Conservation (phyloP, 768 basidiomycete genomes). For the Russula lepida region DNA sequence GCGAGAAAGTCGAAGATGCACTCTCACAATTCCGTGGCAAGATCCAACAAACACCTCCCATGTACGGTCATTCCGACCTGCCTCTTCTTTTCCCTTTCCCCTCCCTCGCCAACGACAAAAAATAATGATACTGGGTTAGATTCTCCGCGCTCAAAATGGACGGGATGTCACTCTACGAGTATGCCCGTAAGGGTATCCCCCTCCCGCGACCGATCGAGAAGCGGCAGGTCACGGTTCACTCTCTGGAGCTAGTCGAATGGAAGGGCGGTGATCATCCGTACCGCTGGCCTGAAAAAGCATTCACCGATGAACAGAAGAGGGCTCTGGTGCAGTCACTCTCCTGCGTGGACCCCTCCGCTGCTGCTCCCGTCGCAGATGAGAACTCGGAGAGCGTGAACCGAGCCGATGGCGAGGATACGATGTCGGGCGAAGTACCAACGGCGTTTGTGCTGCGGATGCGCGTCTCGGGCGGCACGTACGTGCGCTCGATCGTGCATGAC, state of each 20-base stretch:
- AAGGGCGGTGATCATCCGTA: constrained; percentile 67
- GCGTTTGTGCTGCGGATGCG: constrained; percentile 87
- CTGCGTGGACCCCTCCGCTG: constrained; percentile 35
- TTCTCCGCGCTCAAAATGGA: constrained; percentile 99
- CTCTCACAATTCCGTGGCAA: constrained; percentile 75
- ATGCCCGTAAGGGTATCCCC: constrained; percentile 84
- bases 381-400: constrained; percentile 21
- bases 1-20: constrained; percentile 58
- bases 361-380: constrained; percentile 25
- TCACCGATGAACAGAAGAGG: constrained; percentile 59
- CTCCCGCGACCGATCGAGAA: constrained; percentile 91
- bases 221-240: constrained; percentile 74
- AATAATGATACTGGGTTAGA: constrained; percentile 34
- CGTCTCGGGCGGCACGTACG: constrained; percentile 95
- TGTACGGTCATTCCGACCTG: constrained; percentile 41
- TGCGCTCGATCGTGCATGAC: constrained; percentile 92
- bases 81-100: background rate
- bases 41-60: constrained; percentile 85
- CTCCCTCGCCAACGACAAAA: background rate
- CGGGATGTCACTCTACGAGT: constrained; percentile 90
- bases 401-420: constrained; percentile 24
- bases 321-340: constrained; percentile 60
- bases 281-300: constrained; percentile 62
- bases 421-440: constrained; percentile 40
- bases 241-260: constrained; percentile 74